These are phyloP conservation scores for Hypomontagnella submonticulosa DNA, from an alignment of 495 filamentous ascomycete species.

Conservation along the genomic window DNA sequence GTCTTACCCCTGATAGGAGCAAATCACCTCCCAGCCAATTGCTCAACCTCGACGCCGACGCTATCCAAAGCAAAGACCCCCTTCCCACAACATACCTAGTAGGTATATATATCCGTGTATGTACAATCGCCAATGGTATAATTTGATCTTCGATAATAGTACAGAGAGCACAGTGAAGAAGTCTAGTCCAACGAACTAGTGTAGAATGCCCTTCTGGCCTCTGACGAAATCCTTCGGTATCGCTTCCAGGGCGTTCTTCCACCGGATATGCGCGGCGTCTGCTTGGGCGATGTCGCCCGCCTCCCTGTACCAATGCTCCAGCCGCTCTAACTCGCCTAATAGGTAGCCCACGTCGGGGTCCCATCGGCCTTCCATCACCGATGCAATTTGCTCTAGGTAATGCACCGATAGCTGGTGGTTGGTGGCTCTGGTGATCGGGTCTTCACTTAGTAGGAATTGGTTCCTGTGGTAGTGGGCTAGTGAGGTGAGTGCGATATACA, in stretches of 20 bases:
- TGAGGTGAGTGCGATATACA: conserved; percentile 45
- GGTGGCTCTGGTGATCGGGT: conserved; percentile 19
- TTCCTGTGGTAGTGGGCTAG: conserved; percentile 44
- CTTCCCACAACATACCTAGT: neutral
- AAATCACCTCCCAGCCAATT: conserved; percentile 1
- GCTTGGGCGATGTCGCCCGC: conserved; percentile 39
- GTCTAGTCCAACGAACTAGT: conserved; percentile 18
- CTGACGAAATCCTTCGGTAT: conserved; percentile 46
- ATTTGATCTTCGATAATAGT: neutral
- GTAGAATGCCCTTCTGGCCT: conserved; percentile 27
- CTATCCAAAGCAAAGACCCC: conserved; percentile 21
- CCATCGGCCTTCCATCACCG: conserved; percentile 45
- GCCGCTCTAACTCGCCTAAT: conserved; percentile 44
- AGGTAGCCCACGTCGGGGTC: conserved; percentile 48
- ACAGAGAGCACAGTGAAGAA: neutral
- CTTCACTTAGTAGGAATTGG: conserved; percentile 31
- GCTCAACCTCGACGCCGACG: conserved; percentile 30
- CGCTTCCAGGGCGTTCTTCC: conserved; percentile 39
- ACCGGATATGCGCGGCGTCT: conserved; percentile 36
- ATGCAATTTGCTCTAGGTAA: conserved; percentile 41
- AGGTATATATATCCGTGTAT: conserved; percentile 12
- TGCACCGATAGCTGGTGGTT: conserved; percentile 43
- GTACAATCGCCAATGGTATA: conserved; percentile 1
- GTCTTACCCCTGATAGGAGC: too few relatives aligned
- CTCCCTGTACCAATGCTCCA: conserved; percentile 46